phyloP scores from a whole-genome alignment of 208 protist genomes.

The Trypanosoma brucei region DNA sequence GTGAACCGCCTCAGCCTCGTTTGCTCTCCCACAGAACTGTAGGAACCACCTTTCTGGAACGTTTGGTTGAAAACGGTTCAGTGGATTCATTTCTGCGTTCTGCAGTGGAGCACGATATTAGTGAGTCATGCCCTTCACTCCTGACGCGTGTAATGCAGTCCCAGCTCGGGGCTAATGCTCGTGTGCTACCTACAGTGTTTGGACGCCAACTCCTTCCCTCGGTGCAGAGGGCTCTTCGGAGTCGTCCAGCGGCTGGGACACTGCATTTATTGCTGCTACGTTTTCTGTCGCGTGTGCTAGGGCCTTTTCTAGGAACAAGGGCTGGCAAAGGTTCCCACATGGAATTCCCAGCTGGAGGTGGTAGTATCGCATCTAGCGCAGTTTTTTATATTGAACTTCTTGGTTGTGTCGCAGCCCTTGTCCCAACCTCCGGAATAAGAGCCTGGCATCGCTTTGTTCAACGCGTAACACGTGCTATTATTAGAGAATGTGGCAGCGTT shows the following conservation, averaged over 20 bases:
- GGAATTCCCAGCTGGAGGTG: not conserved
- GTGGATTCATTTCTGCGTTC: slow-evolving; percentile 12
- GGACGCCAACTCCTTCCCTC: slow-evolving; percentile 5
- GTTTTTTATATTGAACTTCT: slow-evolving; percentile 23
- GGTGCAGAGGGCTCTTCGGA: slow-evolving; percentile 1
- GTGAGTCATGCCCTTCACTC: not conserved
- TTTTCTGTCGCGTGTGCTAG: slow-evolving; percentile 20
- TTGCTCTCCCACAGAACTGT: slow-evolving; percentile 4
- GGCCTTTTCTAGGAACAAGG: slow-evolving; percentile 8
- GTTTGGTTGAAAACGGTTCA: slow-evolving; percentile 5
- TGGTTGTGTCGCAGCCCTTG: not conserved
- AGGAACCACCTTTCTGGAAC: slow-evolving; percentile 9
- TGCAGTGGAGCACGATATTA: slow-evolving; percentile 16
- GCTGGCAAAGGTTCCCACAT: not conserved
- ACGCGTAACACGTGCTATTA: slow-evolving; percentile 2
- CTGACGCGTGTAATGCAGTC: slow-evolving; percentile 6
- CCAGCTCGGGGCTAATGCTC: not conserved
- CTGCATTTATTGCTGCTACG: slow-evolving; percentile 1
- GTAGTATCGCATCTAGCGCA: not conserved
- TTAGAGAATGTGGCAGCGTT: not conserved
- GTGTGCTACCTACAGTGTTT: slow-evolving; percentile 6
- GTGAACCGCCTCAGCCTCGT: not conserved
- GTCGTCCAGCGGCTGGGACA: not conserved
- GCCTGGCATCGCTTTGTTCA: slow-evolving; percentile 14
- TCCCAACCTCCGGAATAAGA: slow-evolving; percentile 3